phyloP scores from a whole-genome alignment of 495 filamentous ascomycete genomes.

The Aspergillus diversus region DNA sequence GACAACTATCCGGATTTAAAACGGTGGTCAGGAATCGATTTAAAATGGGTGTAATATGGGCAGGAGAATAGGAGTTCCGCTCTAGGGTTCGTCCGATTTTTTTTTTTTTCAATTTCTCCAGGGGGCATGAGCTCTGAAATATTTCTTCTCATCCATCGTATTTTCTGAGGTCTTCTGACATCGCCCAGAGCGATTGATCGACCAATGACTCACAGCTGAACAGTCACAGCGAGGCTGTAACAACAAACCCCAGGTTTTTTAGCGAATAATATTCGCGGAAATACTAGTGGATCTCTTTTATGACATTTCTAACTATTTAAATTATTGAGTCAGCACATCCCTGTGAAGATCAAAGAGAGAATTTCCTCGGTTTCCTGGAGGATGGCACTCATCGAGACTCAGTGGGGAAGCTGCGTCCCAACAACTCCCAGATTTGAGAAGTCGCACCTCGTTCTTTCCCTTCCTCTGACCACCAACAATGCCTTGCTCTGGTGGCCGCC shows the following conservation, averaged over 20 bases:
- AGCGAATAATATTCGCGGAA: neutral
- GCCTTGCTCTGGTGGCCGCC: too few species aligned
- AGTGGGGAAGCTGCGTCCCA: too few species aligned
- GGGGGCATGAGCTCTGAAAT: too few species aligned
- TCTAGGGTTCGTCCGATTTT: neutral
- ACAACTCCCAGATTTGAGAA: too few species aligned
- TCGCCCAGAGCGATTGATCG: neutral
- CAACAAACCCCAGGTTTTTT: neutral
- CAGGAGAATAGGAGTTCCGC: neutral
- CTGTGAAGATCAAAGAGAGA: too few species aligned
- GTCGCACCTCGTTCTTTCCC: too few species aligned
- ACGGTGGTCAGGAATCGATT: neutral
- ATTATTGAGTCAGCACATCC: neutral
- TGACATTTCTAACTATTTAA: neutral
- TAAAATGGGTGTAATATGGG: neutral
- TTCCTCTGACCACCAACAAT: too few species aligned
- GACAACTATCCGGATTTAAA: neutral
- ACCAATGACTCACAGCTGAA: constrained; percentile 7
- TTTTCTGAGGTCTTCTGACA: neutral
- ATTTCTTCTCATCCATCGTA: neutral
- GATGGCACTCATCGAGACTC: too few species aligned
- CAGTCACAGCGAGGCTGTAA: neutral
- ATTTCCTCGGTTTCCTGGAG: too few species aligned
- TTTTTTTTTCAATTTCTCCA: neutral
- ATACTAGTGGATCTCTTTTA: neutral